These are phyloP conservation scores for Aspergillus incahuasiensis DNA, from an alignment of 495 filamentous ascomycete species.

Conservation along the genomic window DNA sequence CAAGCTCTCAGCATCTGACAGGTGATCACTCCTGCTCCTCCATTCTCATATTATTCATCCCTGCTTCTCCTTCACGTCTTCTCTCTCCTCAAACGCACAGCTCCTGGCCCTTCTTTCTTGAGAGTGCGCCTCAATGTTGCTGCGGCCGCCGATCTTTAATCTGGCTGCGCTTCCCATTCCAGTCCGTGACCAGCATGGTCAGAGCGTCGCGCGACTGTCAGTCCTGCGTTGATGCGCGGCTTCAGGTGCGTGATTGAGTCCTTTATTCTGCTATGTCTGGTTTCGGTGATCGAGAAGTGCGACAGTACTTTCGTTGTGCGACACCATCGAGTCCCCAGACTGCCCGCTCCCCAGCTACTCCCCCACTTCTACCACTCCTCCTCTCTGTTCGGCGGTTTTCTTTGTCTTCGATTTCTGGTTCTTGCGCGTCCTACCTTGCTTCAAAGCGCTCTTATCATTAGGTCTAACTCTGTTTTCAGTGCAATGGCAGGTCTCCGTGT, in stretches of 20 bases:
- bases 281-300: not conserved
- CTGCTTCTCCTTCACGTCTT: not conserved
- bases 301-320: not conserved
- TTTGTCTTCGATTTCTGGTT: not conserved
- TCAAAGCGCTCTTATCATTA: not conserved
- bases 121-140: conserved; percentile 13
- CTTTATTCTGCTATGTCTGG: not conserved
- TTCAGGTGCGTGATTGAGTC: conserved; percentile 20
- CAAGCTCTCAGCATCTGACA: not conserved
- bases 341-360: not conserved
- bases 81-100: not conserved
- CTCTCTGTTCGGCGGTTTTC: not conserved
- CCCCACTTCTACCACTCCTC: not conserved
- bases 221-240: conserved; percentile 23
- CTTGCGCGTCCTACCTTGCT: not conserved
- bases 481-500: conserved; percentile 29
- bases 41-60: conserved; percentile 8
- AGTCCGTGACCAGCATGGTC: conserved; percentile 32
- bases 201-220: conserved; percentile 41
- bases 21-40: not conserved
- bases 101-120: not conserved
- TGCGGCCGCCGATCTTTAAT: conserved; percentile 7
- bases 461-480: conserved; percentile 15
- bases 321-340: not conserved
- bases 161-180: conserved; percentile 7